These are phyloP conservation scores for Bruguiera gymnorhiza DNA, from an alignment of 345 rosid genomes.

Conservation along the genomic window DNA sequence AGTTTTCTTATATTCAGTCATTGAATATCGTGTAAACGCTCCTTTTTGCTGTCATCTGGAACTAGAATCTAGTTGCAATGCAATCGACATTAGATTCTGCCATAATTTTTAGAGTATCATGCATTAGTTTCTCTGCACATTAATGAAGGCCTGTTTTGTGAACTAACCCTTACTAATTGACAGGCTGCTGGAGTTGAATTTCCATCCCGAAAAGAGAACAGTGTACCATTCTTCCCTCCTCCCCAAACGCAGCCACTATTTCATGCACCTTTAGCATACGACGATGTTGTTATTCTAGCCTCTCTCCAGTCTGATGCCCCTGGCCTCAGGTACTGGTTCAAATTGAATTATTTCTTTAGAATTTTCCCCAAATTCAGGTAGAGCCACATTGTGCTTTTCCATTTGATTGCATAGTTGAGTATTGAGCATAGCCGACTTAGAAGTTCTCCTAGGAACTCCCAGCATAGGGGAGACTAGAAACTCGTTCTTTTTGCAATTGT, in stretches of 20 bases:
- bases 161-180: slow-evolving; percentile 18
- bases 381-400: neutral
- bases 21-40: neutral
- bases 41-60: neutral
- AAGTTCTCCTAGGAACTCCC: neutral
- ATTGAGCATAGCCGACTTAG: neutral
- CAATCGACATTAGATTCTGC: neutral
- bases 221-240: slow-evolving; percentile 88
- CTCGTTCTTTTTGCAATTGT: neutral
- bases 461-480: neutral
- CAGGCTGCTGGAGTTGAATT: slow-evolving; percentile 85
- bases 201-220: slow-evolving; percentile 75
- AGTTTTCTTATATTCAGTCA: neutral
- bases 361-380: neutral
- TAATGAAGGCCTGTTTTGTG: neutral
- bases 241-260: slow-evolving; percentile 80
- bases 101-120: too few relatives aligned
- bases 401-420: neutral
- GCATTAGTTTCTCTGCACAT: neutral
- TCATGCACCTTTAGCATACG: slow-evolving; percentile 51
- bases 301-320: slow-evolving; percentile 83
- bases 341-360: neutral
- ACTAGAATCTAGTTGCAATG: neutral
- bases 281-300: slow-evolving; percentile 89
- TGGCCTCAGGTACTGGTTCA: slow-evolving; percentile 62